Evolutionary conservation across 805 yeast genomes (phyloP).

Genomic region (Barnettozyma pratensis): DNA sequence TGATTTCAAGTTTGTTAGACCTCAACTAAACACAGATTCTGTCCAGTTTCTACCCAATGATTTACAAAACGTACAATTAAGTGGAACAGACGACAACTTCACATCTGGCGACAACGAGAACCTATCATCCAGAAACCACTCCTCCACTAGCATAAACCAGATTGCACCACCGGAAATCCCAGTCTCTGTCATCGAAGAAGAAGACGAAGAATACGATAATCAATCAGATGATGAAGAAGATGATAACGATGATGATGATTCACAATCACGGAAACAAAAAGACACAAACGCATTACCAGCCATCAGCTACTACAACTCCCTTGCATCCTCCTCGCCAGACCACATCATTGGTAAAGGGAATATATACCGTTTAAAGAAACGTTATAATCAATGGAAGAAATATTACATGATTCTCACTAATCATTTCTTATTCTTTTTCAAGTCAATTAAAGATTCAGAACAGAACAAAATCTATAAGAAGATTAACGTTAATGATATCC

Average conservation of each 20-base stretch:
- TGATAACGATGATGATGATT: too few relatives aligned
- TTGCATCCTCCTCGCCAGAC: slow-evolving; percentile 25
- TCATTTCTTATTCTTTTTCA: slow-evolving; percentile 36
- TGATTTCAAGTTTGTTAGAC: slow-evolving; percentile 1
- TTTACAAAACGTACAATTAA: slow-evolving; percentile 9
- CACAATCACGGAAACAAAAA: neutral
- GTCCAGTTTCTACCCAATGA: neutral
- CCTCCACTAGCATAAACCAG: slow-evolving; percentile 6
- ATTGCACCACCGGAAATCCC: slow-evolving; percentile 5
- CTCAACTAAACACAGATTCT: neutral
- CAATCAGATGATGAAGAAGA: too few relatives aligned
- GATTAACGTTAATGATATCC: slow-evolving; percentile 31
- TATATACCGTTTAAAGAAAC: slow-evolving; percentile 34
- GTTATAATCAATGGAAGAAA: slow-evolving; percentile 44
- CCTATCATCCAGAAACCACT: slow-evolving; percentile 5
- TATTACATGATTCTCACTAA: slow-evolving; percentile 40
- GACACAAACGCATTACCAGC: neutral
- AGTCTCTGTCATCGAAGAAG: neutral
- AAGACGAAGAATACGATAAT: neutral
- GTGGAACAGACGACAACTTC: slow-evolving; percentile 24
- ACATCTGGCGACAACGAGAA: slow-evolving; percentile 16
- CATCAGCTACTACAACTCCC: slow-evolving; percentile 17
- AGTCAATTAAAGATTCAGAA: slow-evolving; percentile 22
- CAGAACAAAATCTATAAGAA: slow-evolving; percentile 24
- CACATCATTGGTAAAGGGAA: slow-evolving; percentile 38